These are phyloP conservation scores for Backusella tuberculispora DNA, from an alignment of 192 early-diverging fungal species.

Conservation along the genomic window DNA sequence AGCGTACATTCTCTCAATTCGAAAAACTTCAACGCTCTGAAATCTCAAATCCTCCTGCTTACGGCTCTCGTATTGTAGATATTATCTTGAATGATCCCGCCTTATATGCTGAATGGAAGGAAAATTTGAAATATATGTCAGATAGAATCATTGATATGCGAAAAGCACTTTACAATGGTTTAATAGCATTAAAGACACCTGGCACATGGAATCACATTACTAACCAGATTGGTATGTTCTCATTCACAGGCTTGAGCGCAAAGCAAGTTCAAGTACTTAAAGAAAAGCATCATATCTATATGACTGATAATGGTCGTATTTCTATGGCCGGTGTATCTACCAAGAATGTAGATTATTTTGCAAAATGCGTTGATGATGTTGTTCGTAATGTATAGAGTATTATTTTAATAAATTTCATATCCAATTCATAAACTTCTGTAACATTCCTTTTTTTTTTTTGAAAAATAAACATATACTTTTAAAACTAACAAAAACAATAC, in stretches of 20 bases:
- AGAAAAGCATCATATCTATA: slow-evolving; percentile 89
- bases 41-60: slow-evolving; percentile 92
- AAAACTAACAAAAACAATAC: neutral
- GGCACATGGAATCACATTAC: slow-evolving; percentile 96
- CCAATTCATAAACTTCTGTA: neutral
- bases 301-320: slow-evolving; percentile 95
- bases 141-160: slow-evolving; percentile 92
- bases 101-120: slow-evolving; percentile 85
- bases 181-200: slow-evolving; percentile 80
- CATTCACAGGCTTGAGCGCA: slow-evolving; percentile 80
- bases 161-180: slow-evolving; percentile 60
- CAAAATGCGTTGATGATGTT: slow-evolving; percentile 87
- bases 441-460: neutral
- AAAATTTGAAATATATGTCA: slow-evolving; percentile 82
- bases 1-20: slow-evolving; percentile 77
- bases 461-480: neutral
- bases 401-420: neutral
- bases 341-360: slow-evolving; percentile 88
- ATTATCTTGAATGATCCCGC: slow-evolving; percentile 79
- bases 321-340: slow-evolving; percentile 95
- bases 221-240: slow-evolving; percentile 99
- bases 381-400: slow-evolving; percentile 67
- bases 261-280: slow-evolving; percentile 80
- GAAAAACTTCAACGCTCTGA: slow-evolving; percentile 82
- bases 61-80: slow-evolving; percentile 87